These are phyloP conservation scores for Bassia scoparia DNA, from an alignment of 148 eudicot genomes.

Conservation along the genomic window DNA sequence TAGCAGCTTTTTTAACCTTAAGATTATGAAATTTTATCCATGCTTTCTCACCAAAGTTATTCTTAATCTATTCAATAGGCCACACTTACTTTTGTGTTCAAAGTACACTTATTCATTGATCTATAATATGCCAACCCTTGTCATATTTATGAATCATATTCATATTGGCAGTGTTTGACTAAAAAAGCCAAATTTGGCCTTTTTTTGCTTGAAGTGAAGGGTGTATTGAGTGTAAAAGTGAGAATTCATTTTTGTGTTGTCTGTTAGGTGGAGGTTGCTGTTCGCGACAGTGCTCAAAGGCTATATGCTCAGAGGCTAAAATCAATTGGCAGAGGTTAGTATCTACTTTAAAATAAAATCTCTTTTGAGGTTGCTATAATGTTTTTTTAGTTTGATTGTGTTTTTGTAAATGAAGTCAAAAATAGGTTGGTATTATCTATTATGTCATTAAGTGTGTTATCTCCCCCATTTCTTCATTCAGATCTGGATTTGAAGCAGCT, in stretches of 20 bases:
- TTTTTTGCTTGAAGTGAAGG: not conserved
- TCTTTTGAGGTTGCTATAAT: not conserved
- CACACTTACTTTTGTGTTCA: too few species aligned
- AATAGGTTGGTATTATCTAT: not conserved
- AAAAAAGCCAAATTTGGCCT: not conserved
- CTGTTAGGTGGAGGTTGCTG: slow-evolving; percentile 88
- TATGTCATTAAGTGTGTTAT: too few species aligned
- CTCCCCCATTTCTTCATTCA: slow-evolving; percentile 24
- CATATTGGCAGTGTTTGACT: not conserved
- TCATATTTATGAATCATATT: not conserved
- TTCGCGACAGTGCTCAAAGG: slow-evolving; percentile 94
- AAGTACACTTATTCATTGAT: too few species aligned
- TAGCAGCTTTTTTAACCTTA: not conserved
- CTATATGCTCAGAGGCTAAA: slow-evolving; percentile 69
- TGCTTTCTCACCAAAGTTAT: not conserved
- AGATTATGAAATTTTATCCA: not conserved
- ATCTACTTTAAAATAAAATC: not conserved
- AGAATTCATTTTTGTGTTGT: slow-evolving; percentile 5
- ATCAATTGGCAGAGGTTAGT: slow-evolving; percentile 63
- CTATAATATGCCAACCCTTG: too few species aligned
- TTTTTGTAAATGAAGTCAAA: not conserved
- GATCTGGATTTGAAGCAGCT: slow-evolving; percentile 64
- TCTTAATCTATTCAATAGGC: not conserved
- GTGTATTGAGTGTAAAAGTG: not conserved
- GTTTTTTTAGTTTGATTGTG: not conserved